These are phyloP conservation scores for Acmispon strigosus DNA, from an alignment of 306 rosid genomes.

Conservation along the genomic window DNA sequence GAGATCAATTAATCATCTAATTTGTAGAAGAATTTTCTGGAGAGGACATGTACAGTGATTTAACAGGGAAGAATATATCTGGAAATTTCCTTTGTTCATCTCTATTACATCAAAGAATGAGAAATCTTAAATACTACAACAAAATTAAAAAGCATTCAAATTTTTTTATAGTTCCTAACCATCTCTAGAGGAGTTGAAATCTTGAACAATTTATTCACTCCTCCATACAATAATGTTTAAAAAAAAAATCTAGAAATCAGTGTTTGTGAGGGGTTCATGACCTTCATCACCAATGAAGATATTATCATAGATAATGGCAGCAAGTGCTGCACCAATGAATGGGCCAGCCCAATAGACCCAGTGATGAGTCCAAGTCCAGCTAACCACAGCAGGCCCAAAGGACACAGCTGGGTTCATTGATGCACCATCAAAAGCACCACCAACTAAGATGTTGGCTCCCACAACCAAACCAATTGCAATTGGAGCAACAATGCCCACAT, in stretches of 20 bases:
- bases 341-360: slow-evolving; percentile 87
- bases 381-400: slow-evolving; percentile 72
- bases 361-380: slow-evolving; percentile 57
- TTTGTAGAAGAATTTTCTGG: no score
- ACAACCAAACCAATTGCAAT: slow-evolving; percentile 75
- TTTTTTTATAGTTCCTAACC: background rate
- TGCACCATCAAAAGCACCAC: slow-evolving; percentile 85
- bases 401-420: slow-evolving; percentile 85
- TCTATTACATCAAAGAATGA: background rate
- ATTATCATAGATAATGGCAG: slow-evolving; percentile 58
- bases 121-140: background rate
- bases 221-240: background rate
- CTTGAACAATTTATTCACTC: slow-evolving; percentile 21
- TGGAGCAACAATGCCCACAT: slow-evolving; percentile 60
- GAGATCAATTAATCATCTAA: no score
- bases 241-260: slow-evolving; percentile 33
- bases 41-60: background rate
- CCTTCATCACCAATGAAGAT: slow-evolving; percentile 47
- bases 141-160: background rate
- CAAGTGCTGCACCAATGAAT: slow-evolving; percentile 51
- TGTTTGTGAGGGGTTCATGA: slow-evolving; percentile 43
- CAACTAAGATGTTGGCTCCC: slow-evolving; percentile 82
- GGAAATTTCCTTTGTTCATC: background rate
- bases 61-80: background rate
- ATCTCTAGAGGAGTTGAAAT: background rate